Conservation (phyloP, 257 asterid genomes). For the Leptodermis oblonga region DNA sequence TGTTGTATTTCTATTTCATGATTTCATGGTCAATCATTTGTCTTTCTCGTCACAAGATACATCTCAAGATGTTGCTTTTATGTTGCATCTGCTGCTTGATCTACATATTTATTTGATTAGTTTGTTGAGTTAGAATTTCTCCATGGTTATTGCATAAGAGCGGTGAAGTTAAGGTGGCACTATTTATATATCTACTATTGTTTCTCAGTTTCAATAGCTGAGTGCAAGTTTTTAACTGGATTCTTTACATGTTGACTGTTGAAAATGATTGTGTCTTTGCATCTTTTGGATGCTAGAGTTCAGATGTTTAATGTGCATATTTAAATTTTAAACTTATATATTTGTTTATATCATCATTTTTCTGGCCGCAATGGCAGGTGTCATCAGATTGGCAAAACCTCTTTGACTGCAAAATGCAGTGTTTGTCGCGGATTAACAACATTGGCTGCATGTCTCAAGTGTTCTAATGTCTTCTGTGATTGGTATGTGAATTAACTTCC, state of each 20-base stretch:
- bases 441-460: slow-evolving; percentile 65
- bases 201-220: not conserved
- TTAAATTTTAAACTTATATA: not conserved
- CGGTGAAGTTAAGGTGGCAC: not conserved
- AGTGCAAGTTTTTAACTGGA: not conserved
- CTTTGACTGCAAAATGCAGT: slow-evolving; percentile 58
- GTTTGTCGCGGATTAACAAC: slow-evolving; percentile 56
- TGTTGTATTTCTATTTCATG: slow-evolving; percentile 10
- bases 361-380: slow-evolving; percentile 44
- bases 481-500: slow-evolving; percentile 37
- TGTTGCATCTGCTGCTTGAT: not conserved
- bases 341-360: slow-evolving; percentile 5
- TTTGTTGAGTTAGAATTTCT: not conserved
- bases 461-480: slow-evolving; percentile 71
- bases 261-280: not conserved
- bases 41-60: no score
- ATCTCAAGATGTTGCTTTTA: not conserved
- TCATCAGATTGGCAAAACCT: slow-evolving; percentile 51
- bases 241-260: not conserved
- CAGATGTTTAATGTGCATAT: not conserved
- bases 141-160: not conserved
- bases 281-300: not conserved
- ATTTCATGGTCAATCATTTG: no score
- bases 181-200: no score
- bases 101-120: not conserved